Evolutionary conservation across 345 rosid genomes (phyloP).

Genomic region (Aquilaria sinensis): DNA sequence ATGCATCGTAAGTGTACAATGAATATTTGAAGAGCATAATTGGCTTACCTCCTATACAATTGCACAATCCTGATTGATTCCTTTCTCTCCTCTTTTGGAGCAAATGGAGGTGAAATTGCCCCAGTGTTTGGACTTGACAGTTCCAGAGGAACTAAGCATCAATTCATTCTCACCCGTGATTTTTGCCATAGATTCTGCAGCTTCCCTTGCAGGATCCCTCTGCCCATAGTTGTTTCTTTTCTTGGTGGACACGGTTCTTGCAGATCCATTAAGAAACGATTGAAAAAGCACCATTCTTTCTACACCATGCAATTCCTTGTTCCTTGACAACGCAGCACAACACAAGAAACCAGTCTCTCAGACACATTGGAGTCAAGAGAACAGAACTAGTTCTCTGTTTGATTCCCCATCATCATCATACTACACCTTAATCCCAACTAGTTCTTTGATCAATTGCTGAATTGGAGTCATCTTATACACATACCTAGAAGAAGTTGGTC

Average conservation of each 20-base stretch:
- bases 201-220: constrained; percentile 48
- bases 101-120: constrained; percentile 51
- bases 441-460: no score
- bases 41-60: constrained; percentile 77
- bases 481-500: no score
- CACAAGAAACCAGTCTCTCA: no score
- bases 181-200: constrained; percentile 61
- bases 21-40: not conserved
- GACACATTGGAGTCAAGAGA: no score
- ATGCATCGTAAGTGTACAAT: no score
- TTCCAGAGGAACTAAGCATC: constrained; percentile 51
- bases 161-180: constrained; percentile 60
- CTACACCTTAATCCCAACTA: no score
- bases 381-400: no score
- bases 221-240: constrained; percentile 29
- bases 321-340: no score
- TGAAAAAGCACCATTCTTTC: constrained; percentile 53
- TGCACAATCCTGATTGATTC: constrained; percentile 72
- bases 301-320: constrained; percentile 6
- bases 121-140: constrained; percentile 38
- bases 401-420: no score
- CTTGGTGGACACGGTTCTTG: constrained; percentile 49
- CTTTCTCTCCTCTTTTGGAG: constrained; percentile 80
- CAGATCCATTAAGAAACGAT: constrained; percentile 55
- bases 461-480: no score